These are phyloP conservation scores for Suillus subaureus DNA, from an alignment of 768 basidiomycete genomes.

Conservation along the genomic window DNA sequence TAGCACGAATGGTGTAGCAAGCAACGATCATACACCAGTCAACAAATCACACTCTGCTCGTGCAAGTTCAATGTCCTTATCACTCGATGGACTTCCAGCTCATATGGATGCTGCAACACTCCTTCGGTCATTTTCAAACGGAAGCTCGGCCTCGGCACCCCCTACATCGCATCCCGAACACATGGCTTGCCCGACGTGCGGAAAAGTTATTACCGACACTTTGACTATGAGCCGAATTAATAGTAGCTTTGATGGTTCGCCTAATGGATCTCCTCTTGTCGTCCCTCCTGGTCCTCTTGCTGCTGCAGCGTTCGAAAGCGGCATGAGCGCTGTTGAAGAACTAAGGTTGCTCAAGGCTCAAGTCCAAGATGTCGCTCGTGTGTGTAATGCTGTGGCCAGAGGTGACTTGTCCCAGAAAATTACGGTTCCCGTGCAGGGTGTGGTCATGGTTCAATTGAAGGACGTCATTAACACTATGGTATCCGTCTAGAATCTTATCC, in stretches of 20 bases:
- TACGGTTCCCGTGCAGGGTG: constrained; percentile 75
- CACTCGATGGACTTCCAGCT: constrained; percentile 50
- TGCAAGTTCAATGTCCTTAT: constrained; percentile 48
- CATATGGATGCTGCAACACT: constrained; percentile 39
- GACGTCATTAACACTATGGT: constrained; percentile 77
- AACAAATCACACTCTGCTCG: constrained; percentile 30
- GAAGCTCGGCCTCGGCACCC: constrained; percentile 44
- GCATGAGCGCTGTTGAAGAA: constrained; percentile 75
- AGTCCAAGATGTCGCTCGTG: constrained; percentile 79
- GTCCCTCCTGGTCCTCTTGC: constrained; percentile 59
- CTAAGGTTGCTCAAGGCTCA: constrained; percentile 80
- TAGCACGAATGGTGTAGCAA: constrained; percentile 27
- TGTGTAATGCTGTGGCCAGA: constrained; percentile 78
- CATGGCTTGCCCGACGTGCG: constrained; percentile 57
- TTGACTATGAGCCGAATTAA: constrained; percentile 37
- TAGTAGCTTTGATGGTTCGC: constrained; percentile 26
- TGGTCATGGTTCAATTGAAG: constrained; percentile 81
- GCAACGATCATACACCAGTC: constrained; percentile 23
- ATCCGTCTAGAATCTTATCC: constrained; percentile 10
- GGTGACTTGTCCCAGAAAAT: constrained; percentile 81
- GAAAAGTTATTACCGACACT: constrained; percentile 49
- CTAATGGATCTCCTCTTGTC: constrained; percentile 43
- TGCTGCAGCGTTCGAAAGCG: constrained; percentile 57
- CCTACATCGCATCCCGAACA: constrained; percentile 44
- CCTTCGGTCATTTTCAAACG: constrained; percentile 32